Evolutionary conservation across 2,329 filamentous ascomycete genomes (phyloP).

Genomic region (Verticillium tricorpus): DNA sequence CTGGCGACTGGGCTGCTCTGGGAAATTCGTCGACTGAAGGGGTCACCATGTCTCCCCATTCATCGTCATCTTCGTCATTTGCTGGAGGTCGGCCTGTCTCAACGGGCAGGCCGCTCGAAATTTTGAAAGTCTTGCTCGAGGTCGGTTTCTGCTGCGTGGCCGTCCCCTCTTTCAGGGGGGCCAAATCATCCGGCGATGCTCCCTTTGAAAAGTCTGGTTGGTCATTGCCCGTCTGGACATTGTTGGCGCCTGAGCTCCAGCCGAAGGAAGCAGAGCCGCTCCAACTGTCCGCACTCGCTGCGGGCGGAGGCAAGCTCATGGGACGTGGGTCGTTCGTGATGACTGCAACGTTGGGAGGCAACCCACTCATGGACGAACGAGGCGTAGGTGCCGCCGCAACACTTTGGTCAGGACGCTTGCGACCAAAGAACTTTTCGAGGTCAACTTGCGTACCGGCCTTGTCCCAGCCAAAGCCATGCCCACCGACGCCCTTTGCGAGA

Average conservation of each 20-base stretch:
- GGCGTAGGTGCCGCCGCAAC: conserved; percentile 9
- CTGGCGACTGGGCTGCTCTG: neutral
- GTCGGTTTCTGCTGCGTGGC: neutral
- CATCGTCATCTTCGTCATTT: conserved; percentile 42
- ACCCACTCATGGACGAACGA: conserved; percentile 9
- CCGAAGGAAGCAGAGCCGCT: conserved; percentile 21
- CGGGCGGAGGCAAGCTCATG: neutral
- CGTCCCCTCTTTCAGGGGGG: neutral
- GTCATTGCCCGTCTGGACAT: neutral
- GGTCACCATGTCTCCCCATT: conserved; percentile 58
- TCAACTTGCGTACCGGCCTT: conserved; percentile 45
- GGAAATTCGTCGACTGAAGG: conserved; percentile 23
- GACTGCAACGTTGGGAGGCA: neutral
- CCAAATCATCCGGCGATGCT: neutral
- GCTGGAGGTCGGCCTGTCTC: neutral
- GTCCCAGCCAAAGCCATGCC: conserved; percentile 59
- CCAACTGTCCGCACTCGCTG: conserved; percentile 2
- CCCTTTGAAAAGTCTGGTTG: neutral
- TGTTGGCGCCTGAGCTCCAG: conserved; percentile 15
- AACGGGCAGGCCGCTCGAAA: neutral
- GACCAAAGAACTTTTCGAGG: conserved; percentile 40
- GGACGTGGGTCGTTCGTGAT: conserved; percentile 4
- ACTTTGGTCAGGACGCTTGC: conserved; percentile 16
- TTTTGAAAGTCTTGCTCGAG: neutral
- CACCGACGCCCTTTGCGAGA: conserved; percentile 27